Conservation (phyloP, 768 basidiomycete genomes). For the Pholiota molesta region DNA sequence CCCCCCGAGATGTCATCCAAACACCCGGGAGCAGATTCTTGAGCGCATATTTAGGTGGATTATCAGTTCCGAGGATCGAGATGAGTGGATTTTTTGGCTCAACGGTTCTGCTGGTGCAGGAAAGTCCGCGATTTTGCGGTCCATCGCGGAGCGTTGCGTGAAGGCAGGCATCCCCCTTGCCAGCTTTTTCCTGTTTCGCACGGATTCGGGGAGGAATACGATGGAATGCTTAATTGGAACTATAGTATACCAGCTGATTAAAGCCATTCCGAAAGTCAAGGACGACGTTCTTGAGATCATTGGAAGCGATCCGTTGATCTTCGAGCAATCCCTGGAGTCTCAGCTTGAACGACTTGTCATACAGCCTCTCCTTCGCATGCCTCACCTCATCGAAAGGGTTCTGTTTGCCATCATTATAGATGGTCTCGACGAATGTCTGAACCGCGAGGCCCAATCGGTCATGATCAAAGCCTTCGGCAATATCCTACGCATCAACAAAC, state of each 20-base stretch:
- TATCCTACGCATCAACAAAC: not conserved
- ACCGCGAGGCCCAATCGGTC: not conserved
- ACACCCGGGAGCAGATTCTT: not conserved
- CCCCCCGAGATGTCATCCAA: not conserved
- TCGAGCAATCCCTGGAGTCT: not conserved
- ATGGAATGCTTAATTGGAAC: not conserved
- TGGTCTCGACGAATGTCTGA: conserved; percentile 27
- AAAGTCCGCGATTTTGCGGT: conserved; percentile 1
- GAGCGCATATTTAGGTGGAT: not conserved
- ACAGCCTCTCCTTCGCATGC: not conserved
- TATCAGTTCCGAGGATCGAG: not conserved
- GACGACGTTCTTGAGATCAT: not conserved
- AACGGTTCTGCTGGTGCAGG: conserved; percentile 6
- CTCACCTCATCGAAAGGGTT: too few species aligned
- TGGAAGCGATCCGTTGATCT: not conserved
- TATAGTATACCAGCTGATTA: not conserved
- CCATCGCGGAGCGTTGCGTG: not conserved
- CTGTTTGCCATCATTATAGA: too few species aligned
- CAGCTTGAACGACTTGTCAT: not conserved
- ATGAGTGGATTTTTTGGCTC: not conserved
- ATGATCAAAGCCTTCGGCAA: not conserved
- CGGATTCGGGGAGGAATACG: not conserved
- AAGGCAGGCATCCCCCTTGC: not conserved
- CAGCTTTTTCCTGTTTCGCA: not conserved
- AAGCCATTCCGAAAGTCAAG: not conserved